Conservation (phyloP, 2,329 filamentous ascomycete species). For the Colletotrichum limetticola region DNA sequence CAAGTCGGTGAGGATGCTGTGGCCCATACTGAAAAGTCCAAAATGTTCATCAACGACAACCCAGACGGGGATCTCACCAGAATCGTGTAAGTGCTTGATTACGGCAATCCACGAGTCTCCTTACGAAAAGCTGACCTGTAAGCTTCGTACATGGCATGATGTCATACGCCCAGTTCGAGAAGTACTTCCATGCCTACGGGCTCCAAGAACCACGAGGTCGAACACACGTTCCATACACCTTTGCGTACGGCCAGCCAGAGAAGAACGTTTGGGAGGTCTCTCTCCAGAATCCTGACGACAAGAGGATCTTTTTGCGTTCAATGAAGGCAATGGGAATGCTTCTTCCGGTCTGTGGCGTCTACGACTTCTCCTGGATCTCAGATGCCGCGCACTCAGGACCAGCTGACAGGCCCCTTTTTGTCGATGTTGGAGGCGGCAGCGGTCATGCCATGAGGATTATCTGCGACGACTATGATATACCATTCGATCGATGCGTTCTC, state of each 20-base stretch:
- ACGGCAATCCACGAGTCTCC: not conserved
- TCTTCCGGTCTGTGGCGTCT: slow-evolving; percentile 16
- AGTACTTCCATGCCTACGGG: slow-evolving; percentile 45
- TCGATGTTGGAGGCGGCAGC: slow-evolving; percentile 48
- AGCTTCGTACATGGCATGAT: not conserved
- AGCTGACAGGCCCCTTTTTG: slow-evolving; percentile 37
- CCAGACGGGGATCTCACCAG: slow-evolving; percentile 26
- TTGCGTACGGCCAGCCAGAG: slow-evolving; percentile 42
- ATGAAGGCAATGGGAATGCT: slow-evolving; percentile 32
- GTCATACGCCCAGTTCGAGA: not conserved
- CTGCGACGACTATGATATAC: not conserved
- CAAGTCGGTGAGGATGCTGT: slow-evolving; percentile 36
- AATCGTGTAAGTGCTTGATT: slow-evolving; percentile 10
- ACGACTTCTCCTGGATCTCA: slow-evolving; percentile 45
- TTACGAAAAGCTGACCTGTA: not conserved
- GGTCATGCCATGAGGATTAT: slow-evolving; percentile 39
- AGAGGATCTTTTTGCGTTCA: slow-evolving; percentile 37
- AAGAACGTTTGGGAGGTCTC: slow-evolving; percentile 46
- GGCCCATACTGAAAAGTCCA: slow-evolving; percentile 38
- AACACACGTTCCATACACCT: slow-evolving; percentile 42
- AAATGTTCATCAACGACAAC: slow-evolving; percentile 12
- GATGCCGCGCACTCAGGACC: slow-evolving; percentile 20
- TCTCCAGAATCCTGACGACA: slow-evolving; percentile 38
- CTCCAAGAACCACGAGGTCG: slow-evolving; percentile 42
- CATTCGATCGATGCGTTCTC: slow-evolving; percentile 8